Percentiles rank a stretch among this genome's conserved stretches.
Evolutionary conservation across 1,284 basidiomycete genomes (phyloP).

Genomic region (Phlebopus sp.): DNA sequence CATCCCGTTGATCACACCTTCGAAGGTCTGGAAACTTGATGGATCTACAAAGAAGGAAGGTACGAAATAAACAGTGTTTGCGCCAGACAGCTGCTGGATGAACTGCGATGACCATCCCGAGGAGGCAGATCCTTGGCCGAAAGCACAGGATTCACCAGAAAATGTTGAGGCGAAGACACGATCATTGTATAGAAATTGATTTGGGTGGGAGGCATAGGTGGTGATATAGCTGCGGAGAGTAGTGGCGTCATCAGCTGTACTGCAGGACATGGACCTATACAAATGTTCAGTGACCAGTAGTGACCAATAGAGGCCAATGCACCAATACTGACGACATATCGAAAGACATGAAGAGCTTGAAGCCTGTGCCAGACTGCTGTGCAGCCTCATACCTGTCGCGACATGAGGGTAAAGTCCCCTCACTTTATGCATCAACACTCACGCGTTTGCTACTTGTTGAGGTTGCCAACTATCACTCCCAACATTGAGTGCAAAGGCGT

Average conservation of each 20-base stretch:
- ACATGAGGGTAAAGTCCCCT: slow-evolving; percentile 2
- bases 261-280: slow-evolving; percentile 55
- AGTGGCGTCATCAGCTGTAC: slow-evolving; percentile 48
- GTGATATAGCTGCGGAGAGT: slow-evolving; percentile 60
- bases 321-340: slow-evolving; percentile 64
- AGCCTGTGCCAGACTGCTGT: slow-evolving; percentile 48
- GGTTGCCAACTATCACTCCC: slow-evolving; percentile 68
- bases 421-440: slow-evolving; percentile 28
- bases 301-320: neutral
- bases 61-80: slow-evolving; percentile 56
- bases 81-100: slow-evolving; percentile 43
- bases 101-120: slow-evolving; percentile 63
- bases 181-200: slow-evolving; percentile 59
- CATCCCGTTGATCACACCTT: slow-evolving; percentile 53
- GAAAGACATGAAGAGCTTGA: slow-evolving; percentile 79
- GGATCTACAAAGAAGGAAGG: slow-evolving; percentile 67
- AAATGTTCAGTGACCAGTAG: slow-evolving; percentile 6
- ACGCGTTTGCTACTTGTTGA: slow-evolving; percentile 64
- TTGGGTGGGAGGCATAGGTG: slow-evolving; percentile 55
- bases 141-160: slow-evolving; percentile 71
- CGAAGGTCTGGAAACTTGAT: slow-evolving; percentile 45
- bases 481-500: slow-evolving; percentile 67
- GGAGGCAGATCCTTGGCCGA: slow-evolving; percentile 53
- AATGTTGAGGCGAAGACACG: slow-evolving; percentile 76
- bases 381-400: slow-evolving; percentile 49